Base-by-base conservation (phyloP, 805 yeast species). In the Cyberlindnera galapagoensis region DNA sequence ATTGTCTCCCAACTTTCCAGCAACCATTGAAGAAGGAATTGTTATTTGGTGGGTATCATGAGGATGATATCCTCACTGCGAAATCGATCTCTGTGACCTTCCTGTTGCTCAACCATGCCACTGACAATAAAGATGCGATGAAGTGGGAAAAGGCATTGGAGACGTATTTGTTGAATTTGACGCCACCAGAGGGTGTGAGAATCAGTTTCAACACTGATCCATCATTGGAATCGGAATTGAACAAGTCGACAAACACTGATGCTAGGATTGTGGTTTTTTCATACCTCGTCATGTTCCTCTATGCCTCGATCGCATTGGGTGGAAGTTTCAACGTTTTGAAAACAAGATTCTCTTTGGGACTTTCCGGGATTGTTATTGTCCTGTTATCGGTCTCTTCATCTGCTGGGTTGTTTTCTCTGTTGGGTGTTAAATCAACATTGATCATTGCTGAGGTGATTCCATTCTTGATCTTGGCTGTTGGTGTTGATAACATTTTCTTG, bases 361-460 rank as follows among this genome's bases (percentile, higher is more conserved):
- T 85, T 23, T 67, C 79, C n/a, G 98, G 97, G 2, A 83, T 90
- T 16, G 36, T 75, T 5, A 81, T 88, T 23, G 95, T 92, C 10
- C 57, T 85, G 16, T 55, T 85, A 8, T 87, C 96, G 0, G 95
- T 90, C 1, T 56, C 74, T 1, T 70, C 94, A 2, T 76, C 97
- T 0, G 84, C 87, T 0, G 97, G 97, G 0, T 45, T 86, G 5
- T 82, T 85, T 57, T 72, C 92, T 9, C 47, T 71, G 6, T 37
- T 82, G n/a, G 94, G 92, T 0, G 59, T 88, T 30, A 85, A 83
- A 49, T 83, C 94, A 0, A 90, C 97, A 0, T 63, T 90, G 26
- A 88, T 90, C 43, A 86, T 90, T 36, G 97, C 97, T 3, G 97
- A 92, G 54, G 98, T 90, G 6, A 90, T 90, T 21, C 97, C 97